These are phyloP conservation scores for Cajanus cajan DNA, from an alignment of 306 rosid species.

Conservation along the genomic window DNA sequence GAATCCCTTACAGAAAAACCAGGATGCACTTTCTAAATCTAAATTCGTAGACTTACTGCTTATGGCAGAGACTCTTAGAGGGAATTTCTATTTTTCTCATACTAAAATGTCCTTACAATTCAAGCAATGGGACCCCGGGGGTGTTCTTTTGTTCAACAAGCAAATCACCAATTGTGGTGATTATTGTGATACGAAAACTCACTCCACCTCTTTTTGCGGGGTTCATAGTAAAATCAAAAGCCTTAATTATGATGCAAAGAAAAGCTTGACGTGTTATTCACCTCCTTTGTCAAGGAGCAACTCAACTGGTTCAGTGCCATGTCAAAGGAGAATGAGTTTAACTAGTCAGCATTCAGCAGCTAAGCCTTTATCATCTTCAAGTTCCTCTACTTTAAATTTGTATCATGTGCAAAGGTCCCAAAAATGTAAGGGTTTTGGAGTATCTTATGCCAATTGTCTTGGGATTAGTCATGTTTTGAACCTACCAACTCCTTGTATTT, in stretches of 20 bases:
- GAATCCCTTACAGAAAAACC: no score
- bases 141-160: no score
- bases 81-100: no score
- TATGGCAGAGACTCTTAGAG: no score
- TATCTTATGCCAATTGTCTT: constrained; percentile 46
- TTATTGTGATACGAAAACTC: constrained; percentile 31
- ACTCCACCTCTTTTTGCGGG: constrained; percentile 72
- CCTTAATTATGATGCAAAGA: constrained; percentile 58
- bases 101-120: no score
- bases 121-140: no score
- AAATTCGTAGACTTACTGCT: no score
- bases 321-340: constrained; percentile 39
- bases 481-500: constrained; percentile 68
- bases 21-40: no score
- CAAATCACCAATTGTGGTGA: no score
- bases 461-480: constrained; percentile 66
- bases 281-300: constrained; percentile 68
- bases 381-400: constrained; percentile 25
- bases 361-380: constrained; percentile 34
- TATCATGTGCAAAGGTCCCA: constrained; percentile 48
- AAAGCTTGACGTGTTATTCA: constrained; percentile 40
- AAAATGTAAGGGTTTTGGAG: constrained; percentile 53
- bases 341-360: no score
- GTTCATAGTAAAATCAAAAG: constrained; percentile 74
- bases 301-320: constrained; percentile 61